Evolutionary conservation across 1,284 basidiomycete genomes (phyloP).

Genomic region (Moesziomyces globuligerus): DNA sequence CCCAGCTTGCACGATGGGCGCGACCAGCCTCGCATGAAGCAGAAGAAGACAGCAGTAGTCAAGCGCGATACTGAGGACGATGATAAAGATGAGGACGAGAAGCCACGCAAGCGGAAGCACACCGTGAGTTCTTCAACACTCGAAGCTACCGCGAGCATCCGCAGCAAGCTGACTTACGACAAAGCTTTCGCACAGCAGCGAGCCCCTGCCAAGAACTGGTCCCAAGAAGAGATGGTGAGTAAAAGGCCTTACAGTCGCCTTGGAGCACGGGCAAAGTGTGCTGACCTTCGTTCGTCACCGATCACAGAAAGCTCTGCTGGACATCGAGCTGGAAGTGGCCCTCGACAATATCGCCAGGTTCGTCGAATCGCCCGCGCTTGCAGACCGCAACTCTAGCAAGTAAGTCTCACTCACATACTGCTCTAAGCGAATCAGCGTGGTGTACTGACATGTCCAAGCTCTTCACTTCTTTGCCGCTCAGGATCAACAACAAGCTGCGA

Average conservation of each 20-base stretch:
- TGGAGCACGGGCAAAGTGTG: too few relatives aligned
- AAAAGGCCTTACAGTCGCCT: background rate
- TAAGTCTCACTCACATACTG: too few relatives aligned
- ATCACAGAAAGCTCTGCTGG: constrained; percentile 6
- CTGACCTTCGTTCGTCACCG: background rate
- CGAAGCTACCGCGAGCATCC: background rate
- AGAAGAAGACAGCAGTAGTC: too few relatives aligned
- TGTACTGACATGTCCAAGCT: background rate
- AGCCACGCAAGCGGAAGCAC: background rate
- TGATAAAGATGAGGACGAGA: background rate
- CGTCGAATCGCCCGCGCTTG: background rate
- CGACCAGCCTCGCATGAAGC: too few relatives aligned
- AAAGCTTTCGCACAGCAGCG: background rate
- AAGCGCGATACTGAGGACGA: background rate
- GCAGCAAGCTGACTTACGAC: background rate
- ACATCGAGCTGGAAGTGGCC: constrained; percentile 4
- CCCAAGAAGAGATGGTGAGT: constrained; percentile 16
- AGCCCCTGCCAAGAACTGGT: constrained; percentile 7
- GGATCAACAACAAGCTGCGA: constrained; percentile 12
- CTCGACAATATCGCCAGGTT: constrained; percentile 9
- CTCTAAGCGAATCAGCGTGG: too few relatives aligned
- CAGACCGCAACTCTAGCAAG: constrained; percentile 6
- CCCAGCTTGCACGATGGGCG: too few relatives aligned
- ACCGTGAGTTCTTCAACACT: background rate
- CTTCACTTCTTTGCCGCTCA: too few relatives aligned